phyloP scores from a whole-genome alignment of 2,329 filamentous ascomycete genomes.

The Epichloe baconii region DNA sequence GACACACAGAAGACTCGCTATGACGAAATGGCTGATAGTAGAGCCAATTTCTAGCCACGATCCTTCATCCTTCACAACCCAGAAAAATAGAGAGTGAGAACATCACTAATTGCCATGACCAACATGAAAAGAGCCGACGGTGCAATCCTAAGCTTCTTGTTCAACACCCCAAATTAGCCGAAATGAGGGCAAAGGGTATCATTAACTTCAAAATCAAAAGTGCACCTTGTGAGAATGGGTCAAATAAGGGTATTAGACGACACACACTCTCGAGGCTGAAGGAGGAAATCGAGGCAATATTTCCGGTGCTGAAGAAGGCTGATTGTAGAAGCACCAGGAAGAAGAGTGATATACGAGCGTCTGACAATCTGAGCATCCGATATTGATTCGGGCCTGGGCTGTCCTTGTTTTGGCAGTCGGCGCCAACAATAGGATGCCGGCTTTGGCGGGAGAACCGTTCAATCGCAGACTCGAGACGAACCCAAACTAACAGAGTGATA shows the following conservation, averaged over 20 bases:
- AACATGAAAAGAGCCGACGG: slow-evolving; percentile 88
- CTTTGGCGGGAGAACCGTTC: neutral
- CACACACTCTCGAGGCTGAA: slow-evolving; percentile 87
- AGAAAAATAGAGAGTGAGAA: slow-evolving; percentile 96
- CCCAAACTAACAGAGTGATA: slow-evolving; percentile 72
- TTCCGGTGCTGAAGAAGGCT: slow-evolving; percentile 93
- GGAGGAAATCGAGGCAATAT: slow-evolving; percentile 83
- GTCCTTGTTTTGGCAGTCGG: neutral
- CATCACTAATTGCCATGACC: slow-evolving; percentile 81
- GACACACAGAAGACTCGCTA: slow-evolving; percentile 77
- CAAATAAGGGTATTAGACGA: slow-evolving; percentile 81
- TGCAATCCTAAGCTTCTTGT: slow-evolving; percentile 68
- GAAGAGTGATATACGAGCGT: slow-evolving; percentile 80
- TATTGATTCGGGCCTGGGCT: slow-evolving; percentile 14
- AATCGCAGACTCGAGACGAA: slow-evolving; percentile 53
- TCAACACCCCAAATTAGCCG: slow-evolving; percentile 86
- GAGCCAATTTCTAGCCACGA: slow-evolving; percentile 97
- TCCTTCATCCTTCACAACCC: slow-evolving; percentile 90
- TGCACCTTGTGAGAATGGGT: slow-evolving; percentile 82
- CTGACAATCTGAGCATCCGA: slow-evolving; percentile 65
- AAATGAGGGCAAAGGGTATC: slow-evolving; percentile 85
- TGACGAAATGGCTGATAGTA: slow-evolving; percentile 89
- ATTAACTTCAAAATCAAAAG: slow-evolving; percentile 81
- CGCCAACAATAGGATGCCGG: neutral
- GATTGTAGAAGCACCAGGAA: slow-evolving; percentile 92